Evolutionary conservation across 805 yeast genomes (phyloP).

Genomic region (Candida ponderosae): DNA sequence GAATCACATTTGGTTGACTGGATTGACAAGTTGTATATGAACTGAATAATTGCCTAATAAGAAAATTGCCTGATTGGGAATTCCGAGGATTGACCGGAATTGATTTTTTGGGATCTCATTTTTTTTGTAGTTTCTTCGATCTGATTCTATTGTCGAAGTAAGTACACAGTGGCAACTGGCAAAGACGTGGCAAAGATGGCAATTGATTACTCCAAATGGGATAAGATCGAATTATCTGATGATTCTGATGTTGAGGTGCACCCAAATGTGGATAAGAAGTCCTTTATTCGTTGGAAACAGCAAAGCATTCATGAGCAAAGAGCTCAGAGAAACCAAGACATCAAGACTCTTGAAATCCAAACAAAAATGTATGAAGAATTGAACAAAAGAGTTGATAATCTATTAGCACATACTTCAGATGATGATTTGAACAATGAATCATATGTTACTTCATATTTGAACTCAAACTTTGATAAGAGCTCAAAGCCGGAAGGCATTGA

Average conservation of each 20-base stretch:
- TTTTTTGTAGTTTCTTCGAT: too few relatives aligned
- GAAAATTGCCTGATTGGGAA: too few relatives aligned
- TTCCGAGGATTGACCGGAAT: too few relatives aligned
- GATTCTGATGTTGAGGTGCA: conserved; percentile 97
- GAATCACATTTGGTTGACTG: not conserved
- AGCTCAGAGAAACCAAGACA: conserved; percentile 68
- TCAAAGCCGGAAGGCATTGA: conserved; percentile 45
- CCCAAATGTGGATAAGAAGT: conserved; percentile 91
- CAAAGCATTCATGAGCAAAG: conserved; percentile 95
- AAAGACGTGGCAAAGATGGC: conserved; percentile 38
- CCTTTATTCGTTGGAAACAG: conserved; percentile 94
- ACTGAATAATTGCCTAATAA: not conserved
- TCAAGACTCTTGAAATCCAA: conserved; percentile 68
- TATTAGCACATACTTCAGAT: conserved; percentile 38
- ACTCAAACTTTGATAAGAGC: conserved; percentile 43
- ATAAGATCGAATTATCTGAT: conserved; percentile 88
- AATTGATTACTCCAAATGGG: conserved; percentile 97
- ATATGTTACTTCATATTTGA: conserved; percentile 33
- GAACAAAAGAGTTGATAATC: conserved; percentile 61
- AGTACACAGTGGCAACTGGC: too few relatives aligned
- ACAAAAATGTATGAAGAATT: conserved; percentile 72
- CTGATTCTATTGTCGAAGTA: too few relatives aligned
- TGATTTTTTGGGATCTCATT: too few relatives aligned
- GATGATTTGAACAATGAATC: conserved; percentile 26
- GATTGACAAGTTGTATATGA: not conserved